A percentile compares a stretch with the other conserved stretches of the same genome.
Evolutionary conservation across 306 rosid genomes (phyloP).

Genomic region (Potentilla sterilis): DNA sequence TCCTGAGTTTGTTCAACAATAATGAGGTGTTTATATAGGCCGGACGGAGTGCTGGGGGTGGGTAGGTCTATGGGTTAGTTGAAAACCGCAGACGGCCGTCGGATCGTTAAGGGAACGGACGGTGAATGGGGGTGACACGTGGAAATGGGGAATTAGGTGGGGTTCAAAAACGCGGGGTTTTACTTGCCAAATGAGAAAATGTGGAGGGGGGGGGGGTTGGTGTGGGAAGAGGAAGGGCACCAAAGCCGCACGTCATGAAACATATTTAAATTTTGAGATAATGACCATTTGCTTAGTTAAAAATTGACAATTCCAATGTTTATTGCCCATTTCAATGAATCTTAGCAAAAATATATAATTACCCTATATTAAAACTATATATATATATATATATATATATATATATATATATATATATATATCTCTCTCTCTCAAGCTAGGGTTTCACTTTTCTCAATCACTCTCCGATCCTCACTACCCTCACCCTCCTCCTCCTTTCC

Average conservation of each 20-base stretch:
- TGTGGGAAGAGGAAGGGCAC: constrained; percentile 20
- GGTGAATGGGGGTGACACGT: constrained; percentile 34
- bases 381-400: too few relatives aligned
- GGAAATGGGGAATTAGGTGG: background rate
- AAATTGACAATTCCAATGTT: too few relatives aligned
- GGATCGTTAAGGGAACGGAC: constrained; percentile 23
- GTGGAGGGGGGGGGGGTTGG: constrained; percentile 21
- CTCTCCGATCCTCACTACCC: too few relatives aligned
- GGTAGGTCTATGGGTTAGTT: constrained; percentile 83
- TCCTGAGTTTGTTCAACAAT: constrained; percentile 35
- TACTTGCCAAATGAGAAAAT: constrained; percentile 20
- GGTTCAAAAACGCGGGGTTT: constrained; percentile 17
- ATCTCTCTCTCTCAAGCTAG: too few relatives aligned
- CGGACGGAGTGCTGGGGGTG: constrained; percentile 37
- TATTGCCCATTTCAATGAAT: too few relatives aligned
- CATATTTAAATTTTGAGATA: background rate
- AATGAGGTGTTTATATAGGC: constrained; percentile 35
- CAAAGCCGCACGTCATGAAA: constrained; percentile 30
- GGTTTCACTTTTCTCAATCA: too few relatives aligned
- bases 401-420: too few relatives aligned
- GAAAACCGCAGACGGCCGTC: constrained; percentile 47
- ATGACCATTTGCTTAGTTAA: too few relatives aligned
- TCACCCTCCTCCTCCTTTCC: too few relatives aligned
- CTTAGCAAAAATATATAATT: too few relatives aligned
- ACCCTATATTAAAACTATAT: too few relatives aligned